Conservation (phyloP, 768 basidiomycete genomes). For the Vararia minispora region DNA sequence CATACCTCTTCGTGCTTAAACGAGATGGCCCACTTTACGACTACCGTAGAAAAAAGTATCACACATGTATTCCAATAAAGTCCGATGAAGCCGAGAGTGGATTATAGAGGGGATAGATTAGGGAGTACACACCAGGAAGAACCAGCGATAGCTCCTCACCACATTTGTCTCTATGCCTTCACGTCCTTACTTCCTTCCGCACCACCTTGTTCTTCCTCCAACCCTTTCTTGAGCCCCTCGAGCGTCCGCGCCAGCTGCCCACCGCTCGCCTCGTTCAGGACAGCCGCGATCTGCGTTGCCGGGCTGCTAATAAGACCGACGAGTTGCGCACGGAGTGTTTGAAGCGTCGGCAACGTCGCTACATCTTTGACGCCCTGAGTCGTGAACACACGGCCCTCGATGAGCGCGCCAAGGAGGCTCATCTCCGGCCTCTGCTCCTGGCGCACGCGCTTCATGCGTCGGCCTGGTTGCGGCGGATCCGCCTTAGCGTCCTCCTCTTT, state of each 20-base stretch:
- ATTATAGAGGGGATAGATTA: no score
- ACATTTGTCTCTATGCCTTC: no score
- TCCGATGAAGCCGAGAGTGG: no score
- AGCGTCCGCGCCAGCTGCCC: conserved; percentile 60
- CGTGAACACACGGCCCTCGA: conserved; percentile 66
- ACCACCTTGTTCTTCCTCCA: conserved; percentile 37
- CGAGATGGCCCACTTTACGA: no score
- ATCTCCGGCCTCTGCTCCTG: conserved; percentile 53
- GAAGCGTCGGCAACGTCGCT: conserved; percentile 66
- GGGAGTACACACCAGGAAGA: no score
- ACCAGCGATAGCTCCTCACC: not conserved
- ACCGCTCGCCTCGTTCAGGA: conserved; percentile 59
- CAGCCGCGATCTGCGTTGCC: conserved; percentile 58
- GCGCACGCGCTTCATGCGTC: conserved; percentile 49
- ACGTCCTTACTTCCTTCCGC: conserved; percentile 4
- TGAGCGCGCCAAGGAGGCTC: conserved; percentile 63
- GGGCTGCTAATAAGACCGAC: conserved; percentile 76
- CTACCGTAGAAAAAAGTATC: no score
- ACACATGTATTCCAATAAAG: no score
- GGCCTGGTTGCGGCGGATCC: conserved; percentile 57
- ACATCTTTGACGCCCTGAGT: conserved; percentile 48
- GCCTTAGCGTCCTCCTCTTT: conserved; percentile 40
- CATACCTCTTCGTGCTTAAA: no score
- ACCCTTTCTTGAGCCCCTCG: conserved; percentile 59
- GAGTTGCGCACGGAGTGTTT: conserved; percentile 69